A percentile compares a stretch with the other conserved stretches of the same genome.
Conservation (phyloP, 768 basidiomycete species). For the Pisolithus orientalis region DNA sequence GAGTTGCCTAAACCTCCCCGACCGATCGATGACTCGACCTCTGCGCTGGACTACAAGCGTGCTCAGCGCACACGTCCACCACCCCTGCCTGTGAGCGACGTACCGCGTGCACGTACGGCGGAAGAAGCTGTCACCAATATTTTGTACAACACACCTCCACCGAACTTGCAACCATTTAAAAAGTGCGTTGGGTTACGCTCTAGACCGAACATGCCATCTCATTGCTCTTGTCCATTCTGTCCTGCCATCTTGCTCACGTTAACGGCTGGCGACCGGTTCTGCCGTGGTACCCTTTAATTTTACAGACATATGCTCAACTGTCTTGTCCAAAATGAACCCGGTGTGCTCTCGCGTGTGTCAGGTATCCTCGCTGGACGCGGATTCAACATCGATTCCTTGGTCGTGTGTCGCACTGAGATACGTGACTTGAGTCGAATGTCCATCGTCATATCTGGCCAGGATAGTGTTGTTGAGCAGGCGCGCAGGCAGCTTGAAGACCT, state of each 20-base stretch:
- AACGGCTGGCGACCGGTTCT: too few relatives aligned
- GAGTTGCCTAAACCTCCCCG: slow-evolving; percentile 66
- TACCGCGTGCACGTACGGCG: slow-evolving; percentile 78
- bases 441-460: slow-evolving; percentile 93
- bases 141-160: slow-evolving; percentile 91
- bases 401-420: slow-evolving; percentile 97
- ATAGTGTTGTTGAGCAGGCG: slow-evolving; percentile 96
- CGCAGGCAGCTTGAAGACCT: slow-evolving; percentile 93
- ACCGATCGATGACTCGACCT: slow-evolving; percentile 88
- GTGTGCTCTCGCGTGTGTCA: slow-evolving; percentile 96
- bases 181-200: slow-evolving; percentile 46
- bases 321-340: slow-evolving; percentile 98
- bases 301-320: slow-evolving; percentile 91
- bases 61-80: slow-evolving; percentile 68
- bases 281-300: neutral
- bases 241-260: neutral
- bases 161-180: slow-evolving; percentile 88
- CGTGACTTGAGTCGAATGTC: slow-evolving; percentile 97
- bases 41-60: slow-evolving; percentile 88
- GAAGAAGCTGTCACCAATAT: slow-evolving; percentile 98
- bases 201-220: neutral
- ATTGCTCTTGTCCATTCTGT: neutral
- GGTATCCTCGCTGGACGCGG: slow-evolving; percentile 96
- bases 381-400: slow-evolving; percentile 97
- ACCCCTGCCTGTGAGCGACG: slow-evolving; percentile 77